A percentile compares a stretch with the other conserved stretches of the same genome.
phyloP scores from a whole-genome alignment of 768 basidiomycete species.

The Rhizopogon vinicolor region DNA sequence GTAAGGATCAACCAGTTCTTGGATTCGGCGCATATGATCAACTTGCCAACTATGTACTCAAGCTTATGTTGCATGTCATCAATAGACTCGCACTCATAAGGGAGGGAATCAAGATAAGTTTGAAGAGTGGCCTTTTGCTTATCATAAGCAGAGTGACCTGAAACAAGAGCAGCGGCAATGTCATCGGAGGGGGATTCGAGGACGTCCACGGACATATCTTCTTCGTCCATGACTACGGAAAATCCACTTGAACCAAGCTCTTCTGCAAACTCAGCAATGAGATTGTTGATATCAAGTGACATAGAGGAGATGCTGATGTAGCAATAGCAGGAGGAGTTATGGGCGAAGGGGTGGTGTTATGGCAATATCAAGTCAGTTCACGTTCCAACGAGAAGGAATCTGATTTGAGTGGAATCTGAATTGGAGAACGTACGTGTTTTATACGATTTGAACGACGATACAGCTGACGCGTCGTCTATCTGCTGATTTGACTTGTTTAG shows the following conservation, averaged over 20 bases:
- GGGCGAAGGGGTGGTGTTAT: neutral
- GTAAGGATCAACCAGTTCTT: slow-evolving; percentile 72
- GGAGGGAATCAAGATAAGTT: slow-evolving; percentile 62
- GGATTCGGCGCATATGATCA: slow-evolving; percentile 65
- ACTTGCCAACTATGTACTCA: slow-evolving; percentile 63
- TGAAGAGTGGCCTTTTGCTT: slow-evolving; percentile 59
- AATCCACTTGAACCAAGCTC: slow-evolving; percentile 14
- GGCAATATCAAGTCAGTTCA: neutral
- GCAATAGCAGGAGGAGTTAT: neutral
- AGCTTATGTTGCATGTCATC: slow-evolving; percentile 70
- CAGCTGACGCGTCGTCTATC: slow-evolving; percentile 25
- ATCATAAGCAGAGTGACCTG: slow-evolving; percentile 41
- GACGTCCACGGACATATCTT: slow-evolving; percentile 44
- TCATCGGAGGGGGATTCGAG: slow-evolving; percentile 37
- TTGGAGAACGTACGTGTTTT: slow-evolving; percentile 21
- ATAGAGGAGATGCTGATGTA: neutral
- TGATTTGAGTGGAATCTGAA: slow-evolving; percentile 6
- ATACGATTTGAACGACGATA: slow-evolving; percentile 2
- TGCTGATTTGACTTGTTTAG: slow-evolving; percentile 1
- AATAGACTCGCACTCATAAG: slow-evolving; percentile 67
- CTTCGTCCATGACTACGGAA: slow-evolving; percentile 50
- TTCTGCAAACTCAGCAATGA: slow-evolving; percentile 20
- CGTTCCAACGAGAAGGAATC: neutral
- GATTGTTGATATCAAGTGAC: slow-evolving; percentile 18
- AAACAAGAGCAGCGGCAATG: slow-evolving; percentile 8